These are phyloP conservation scores for Pisolithus thermaeus DNA, from an alignment of 1,284 basidiomycete species.

Conservation along the genomic window DNA sequence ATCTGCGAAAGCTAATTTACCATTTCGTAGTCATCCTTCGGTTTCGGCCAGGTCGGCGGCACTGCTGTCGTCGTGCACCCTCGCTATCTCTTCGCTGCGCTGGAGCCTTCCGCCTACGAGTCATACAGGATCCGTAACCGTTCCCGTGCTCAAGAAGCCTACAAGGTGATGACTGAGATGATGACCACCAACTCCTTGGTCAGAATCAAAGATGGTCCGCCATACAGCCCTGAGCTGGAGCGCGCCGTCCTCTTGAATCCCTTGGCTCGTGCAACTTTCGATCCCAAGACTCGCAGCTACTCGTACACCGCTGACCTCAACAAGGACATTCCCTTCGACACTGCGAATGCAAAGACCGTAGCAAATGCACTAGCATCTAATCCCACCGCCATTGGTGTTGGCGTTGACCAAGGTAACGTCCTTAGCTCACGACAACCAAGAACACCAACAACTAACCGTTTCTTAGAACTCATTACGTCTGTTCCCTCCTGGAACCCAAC, in stretches of 20 bases:
- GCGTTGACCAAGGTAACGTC: slow-evolving; percentile 74
- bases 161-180: slow-evolving; percentile 93
- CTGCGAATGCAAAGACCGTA: slow-evolving; percentile 64
- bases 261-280: slow-evolving; percentile 78
- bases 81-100: slow-evolving; percentile 81
- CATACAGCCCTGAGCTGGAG: slow-evolving; percentile 87
- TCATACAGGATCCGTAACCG: slow-evolving; percentile 71
- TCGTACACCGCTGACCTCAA: slow-evolving; percentile 67
- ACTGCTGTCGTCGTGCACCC: slow-evolving; percentile 87
- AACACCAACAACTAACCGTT: slow-evolving; percentile 13
- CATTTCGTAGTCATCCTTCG: slow-evolving; percentile 78
- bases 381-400: slow-evolving; percentile 60
- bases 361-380: slow-evolving; percentile 46
- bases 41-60: slow-evolving; percentile 98
- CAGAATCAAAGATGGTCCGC: slow-evolving; percentile 92
- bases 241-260: slow-evolving; percentile 89
- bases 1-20: neutral
- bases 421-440: slow-evolving; percentile 2
- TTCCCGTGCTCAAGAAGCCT: slow-evolving; percentile 68
- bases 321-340: slow-evolving; percentile 48
- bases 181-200: slow-evolving; percentile 92
- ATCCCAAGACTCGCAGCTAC: slow-evolving; percentile 82
- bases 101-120: slow-evolving; percentile 71
- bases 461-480: slow-evolving; percentile 82
- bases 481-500: slow-evolving; percentile 89